Conservation (phyloP, 2,329 filamentous ascomycete species). For the Hymenoscyphus fraxineus region DNA sequence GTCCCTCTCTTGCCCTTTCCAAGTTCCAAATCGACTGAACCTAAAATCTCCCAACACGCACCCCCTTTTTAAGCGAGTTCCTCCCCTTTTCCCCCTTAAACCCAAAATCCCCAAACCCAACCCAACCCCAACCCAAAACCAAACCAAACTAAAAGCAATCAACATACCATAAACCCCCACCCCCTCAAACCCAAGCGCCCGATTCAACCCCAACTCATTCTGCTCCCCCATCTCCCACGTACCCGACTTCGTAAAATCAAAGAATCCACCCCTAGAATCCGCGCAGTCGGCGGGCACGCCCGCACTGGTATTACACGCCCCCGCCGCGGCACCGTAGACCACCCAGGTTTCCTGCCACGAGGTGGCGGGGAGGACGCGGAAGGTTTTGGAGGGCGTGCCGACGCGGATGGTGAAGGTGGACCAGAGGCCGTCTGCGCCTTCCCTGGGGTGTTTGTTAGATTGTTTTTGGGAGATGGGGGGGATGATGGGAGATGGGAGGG, state of each 20-base stretch:
- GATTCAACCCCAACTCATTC: slow-evolving; percentile 38
- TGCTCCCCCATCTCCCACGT: slow-evolving; percentile 36
- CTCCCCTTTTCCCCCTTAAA: neutral
- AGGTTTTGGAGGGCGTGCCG: slow-evolving; percentile 37
- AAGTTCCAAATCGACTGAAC: no score
- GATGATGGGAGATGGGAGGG: no score
- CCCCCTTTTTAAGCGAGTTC: neutral
- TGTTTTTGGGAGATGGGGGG: no score
- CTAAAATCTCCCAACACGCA: no score
- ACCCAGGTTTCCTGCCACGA: slow-evolving; percentile 45
- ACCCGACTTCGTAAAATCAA: slow-evolving; percentile 35
- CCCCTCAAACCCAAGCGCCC: slow-evolving; percentile 37
- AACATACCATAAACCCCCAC: slow-evolving; percentile 28
- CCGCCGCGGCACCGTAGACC: slow-evolving; percentile 59
- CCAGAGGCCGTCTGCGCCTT: slow-evolving; percentile 38
- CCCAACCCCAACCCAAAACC: no score
- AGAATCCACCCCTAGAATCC: slow-evolving; percentile 37
- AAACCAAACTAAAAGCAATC: no score
- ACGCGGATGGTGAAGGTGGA: slow-evolving; percentile 40
- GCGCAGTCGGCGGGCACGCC: slow-evolving; percentile 38
- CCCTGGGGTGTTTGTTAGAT: slow-evolving; percentile 21
- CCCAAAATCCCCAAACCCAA: neutral
- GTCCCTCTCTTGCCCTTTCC: no score
- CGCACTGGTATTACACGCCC: slow-evolving; percentile 48
- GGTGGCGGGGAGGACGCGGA: slow-evolving; percentile 39